A percentile compares a stretch with the other conserved stretches of the same genome.
These are phyloP conservation scores for Psophocarpus tetragonolobus DNA, from an alignment of 306 rosid species.

Conservation along the genomic window DNA sequence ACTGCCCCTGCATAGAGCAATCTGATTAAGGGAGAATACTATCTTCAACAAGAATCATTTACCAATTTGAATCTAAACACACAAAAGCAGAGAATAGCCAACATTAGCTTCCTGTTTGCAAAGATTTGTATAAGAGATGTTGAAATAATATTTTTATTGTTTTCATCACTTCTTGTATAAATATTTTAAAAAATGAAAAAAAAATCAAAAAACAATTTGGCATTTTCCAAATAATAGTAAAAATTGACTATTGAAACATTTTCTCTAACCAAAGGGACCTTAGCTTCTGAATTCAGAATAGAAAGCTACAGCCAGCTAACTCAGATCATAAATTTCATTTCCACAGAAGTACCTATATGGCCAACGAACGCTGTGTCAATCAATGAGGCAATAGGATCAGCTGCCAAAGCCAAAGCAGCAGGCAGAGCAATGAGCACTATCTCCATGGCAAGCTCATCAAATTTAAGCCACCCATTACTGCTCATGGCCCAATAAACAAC, in stretches of 20 bases:
- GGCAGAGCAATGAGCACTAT: slow-evolving; percentile 87
- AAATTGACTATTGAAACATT: neutral
- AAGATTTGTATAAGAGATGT: neutral
- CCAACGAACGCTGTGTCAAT: slow-evolving; percentile 92
- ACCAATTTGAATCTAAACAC: slow-evolving; percentile 16
- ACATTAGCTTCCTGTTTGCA: neutral
- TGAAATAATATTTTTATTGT: neutral
- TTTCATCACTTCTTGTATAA: neutral
- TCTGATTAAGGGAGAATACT: slow-evolving; percentile 8
- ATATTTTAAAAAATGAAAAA: neutral
- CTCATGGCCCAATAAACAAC: slow-evolving; percentile 9
- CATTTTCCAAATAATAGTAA: neutral
- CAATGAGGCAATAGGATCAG: slow-evolving; percentile 88
- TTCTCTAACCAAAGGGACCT: neutral
- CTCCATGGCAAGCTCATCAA: slow-evolving; percentile 71
- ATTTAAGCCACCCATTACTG: slow-evolving; percentile 45
- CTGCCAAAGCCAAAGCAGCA: slow-evolving; percentile 88
- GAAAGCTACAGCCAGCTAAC: slow-evolving; percentile 16
- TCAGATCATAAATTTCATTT: slow-evolving; percentile 24
- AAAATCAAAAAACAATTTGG: neutral
- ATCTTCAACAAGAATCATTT: slow-evolving; percentile 6
- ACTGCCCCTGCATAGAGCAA: slow-evolving; percentile 65
- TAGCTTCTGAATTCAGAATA: neutral
- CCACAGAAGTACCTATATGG: slow-evolving; percentile 69
- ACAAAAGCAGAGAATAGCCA: slow-evolving; percentile 1